Conservation (phyloP, 331 rosid species). For the Acacia concinna region DNA sequence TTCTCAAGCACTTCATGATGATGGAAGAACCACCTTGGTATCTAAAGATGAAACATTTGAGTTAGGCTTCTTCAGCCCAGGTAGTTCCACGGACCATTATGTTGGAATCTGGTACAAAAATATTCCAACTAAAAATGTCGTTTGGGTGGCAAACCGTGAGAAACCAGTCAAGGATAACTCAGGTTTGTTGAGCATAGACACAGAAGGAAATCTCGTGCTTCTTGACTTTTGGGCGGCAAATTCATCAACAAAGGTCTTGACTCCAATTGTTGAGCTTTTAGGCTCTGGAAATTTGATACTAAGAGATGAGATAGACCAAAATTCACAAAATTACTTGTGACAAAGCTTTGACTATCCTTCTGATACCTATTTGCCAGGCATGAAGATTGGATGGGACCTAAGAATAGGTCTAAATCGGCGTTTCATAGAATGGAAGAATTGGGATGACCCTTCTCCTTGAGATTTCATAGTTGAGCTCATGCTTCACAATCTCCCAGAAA, state of each 20-base stretch:
- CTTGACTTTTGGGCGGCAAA: slow-evolving; percentile 39
- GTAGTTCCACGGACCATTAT: slow-evolving; percentile 16
- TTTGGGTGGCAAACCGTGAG: slow-evolving; percentile 49
- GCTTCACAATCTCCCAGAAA: slow-evolving; percentile 27
- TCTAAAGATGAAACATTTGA: slow-evolving; percentile 38
- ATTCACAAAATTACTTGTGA: neutral
- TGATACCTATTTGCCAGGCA: slow-evolving; percentile 35
- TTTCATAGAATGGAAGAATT: slow-evolving; percentile 31
- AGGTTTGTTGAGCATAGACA: slow-evolving; percentile 26
- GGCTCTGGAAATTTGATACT: slow-evolving; percentile 45
- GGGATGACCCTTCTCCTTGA: neutral
- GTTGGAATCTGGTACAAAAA: slow-evolving; percentile 45
- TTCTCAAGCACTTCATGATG: slow-evolving; percentile 11
- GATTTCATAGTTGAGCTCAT: slow-evolving; percentile 22
- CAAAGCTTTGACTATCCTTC: slow-evolving; percentile 32
- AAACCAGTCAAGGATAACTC: slow-evolving; percentile 30
- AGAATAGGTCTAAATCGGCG: slow-evolving; percentile 19
- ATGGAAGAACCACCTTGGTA: neutral
- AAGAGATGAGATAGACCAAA: slow-evolving; percentile 30
- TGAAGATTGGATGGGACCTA: slow-evolving; percentile 43
- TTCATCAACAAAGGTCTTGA: slow-evolving; percentile 5
- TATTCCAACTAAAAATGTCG: slow-evolving; percentile 20
- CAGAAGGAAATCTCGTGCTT: slow-evolving; percentile 33
- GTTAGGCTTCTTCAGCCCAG: slow-evolving; percentile 53
- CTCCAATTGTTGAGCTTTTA: slow-evolving; percentile 27